Evolutionary conservation across 331 rosid species (phyloP), one percentile per base, ranked within the genome.

Genomic region (Telfairia occidentalis): DNA sequence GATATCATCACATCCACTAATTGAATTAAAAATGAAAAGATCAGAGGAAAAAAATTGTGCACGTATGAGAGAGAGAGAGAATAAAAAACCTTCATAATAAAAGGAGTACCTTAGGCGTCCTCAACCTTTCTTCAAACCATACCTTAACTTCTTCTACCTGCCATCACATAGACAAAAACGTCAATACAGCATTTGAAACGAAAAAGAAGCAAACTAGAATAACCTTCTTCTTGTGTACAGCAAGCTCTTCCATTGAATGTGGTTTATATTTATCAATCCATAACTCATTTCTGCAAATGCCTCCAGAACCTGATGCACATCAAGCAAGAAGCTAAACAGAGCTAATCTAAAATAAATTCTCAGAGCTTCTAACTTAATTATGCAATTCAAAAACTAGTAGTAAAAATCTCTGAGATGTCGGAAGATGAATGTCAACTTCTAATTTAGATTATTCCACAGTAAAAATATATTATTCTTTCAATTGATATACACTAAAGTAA

Each of bases 211-310:
- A 78, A 80, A 45, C 55, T 57, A 29, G 32, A 24, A 71, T 40
- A 18, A 91, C 98, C 96, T 94, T 94, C 82, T 88, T 94, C 85
- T 91, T 91, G 78, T 91, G 91, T 82, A 91, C 98, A 50, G 96
- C 90, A 24, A 94, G 97, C 80, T 94, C 97, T 64, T 88, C 92
- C 50, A 90, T 78, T 1, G 83, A 90, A 78, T 5, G 53, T 46
- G 97, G 98, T 82, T 81, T 83, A 85, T 93, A 90, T 78, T 89
- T 91, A 75, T 94, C 87, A 73, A 90, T 88, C 97, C 96, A 94
- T 29, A 88, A 86, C 75, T 87, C 96, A 60, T 85, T 83, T 24
- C 75, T 19, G 50, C 13, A 50, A 73, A 79, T 81, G 82, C 78
- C 76, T 46, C 65, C 85, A 52, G 80, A 81, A 84, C 87, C 95